A percentile compares a stretch with the other conserved stretches of the same genome.
These are phyloP conservation scores for Boeremia lycopersici DNA, from an alignment of 2,329 filamentous ascomycete genomes.

Conservation along the genomic window DNA sequence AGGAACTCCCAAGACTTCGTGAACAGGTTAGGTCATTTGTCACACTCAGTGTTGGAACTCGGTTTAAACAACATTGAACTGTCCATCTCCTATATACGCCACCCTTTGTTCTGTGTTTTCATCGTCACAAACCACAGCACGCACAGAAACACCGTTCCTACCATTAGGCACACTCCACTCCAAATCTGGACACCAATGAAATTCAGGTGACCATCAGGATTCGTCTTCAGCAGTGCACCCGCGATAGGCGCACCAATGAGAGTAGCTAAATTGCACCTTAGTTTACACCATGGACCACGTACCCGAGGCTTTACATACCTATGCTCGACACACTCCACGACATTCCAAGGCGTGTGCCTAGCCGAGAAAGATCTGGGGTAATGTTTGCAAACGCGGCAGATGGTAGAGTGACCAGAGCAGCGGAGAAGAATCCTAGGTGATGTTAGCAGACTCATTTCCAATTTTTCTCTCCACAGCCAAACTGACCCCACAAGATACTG, in stretches of 20 bases:
- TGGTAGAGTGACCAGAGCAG: conserved; percentile 45
- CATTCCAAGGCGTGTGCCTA: conserved; percentile 47
- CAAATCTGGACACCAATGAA: conserved; percentile 45
- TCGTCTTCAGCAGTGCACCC: conserved; percentile 37
- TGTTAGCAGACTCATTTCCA: not conserved
- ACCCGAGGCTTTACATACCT: not conserved
- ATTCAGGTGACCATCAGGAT: conserved; percentile 25
- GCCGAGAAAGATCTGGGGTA: conserved; percentile 42
- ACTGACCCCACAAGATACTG: conserved; percentile 44
- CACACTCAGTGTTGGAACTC: too few species aligned
- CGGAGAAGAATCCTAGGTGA: conserved; percentile 44
- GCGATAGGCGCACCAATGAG: conserved; percentile 47
- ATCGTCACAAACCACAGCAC: conserved; percentile 36
- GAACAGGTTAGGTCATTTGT: too few species aligned
- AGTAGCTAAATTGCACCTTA: conserved; percentile 23
- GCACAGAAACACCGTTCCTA: conserved; percentile 31
- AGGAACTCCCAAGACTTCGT: too few species aligned
- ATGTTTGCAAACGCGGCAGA: conserved; percentile 46
- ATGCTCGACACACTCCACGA: conserved; percentile 45
- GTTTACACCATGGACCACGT: not conserved
- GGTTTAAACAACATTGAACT: not conserved
- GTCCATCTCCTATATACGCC: conserved; percentile 34
- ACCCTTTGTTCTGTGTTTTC: conserved; percentile 35
- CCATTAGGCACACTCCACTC: conserved; percentile 44
- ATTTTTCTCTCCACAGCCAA: not conserved